Evolutionary conservation across 139 green algal species (phyloP), one percentile per base, ranked within the genome.

Genomic region (Chlorella sp.): DNA sequence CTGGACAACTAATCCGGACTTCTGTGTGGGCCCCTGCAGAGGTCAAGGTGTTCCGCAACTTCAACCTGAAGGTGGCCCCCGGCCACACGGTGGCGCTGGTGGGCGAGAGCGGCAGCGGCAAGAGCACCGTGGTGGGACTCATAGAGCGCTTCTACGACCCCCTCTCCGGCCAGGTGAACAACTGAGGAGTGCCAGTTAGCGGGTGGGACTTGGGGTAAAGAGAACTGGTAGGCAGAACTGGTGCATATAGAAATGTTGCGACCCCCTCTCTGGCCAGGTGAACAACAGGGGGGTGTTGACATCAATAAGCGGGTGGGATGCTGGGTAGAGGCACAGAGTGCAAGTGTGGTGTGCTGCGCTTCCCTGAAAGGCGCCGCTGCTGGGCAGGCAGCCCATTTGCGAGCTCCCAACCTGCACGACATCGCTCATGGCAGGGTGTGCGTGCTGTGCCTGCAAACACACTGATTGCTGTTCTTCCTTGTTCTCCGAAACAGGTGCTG

Each of bases 61-160:
- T 98, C 86, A 93, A 81, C 85, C 92, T 98, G 18, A 80, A 19
- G 2, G 90, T 96, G 21, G 48, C 85, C 21, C 60, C 94, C 16
- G 97, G 96, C 57, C 77, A 89, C 42, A 97, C 94, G 7, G 92
- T 97, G 26, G 98, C 97, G n/a, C 94, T 99, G 34, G 97, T 99
- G 39, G 98, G 98, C 1, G 94, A 97, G 93, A 96, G 89, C 36
- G 98, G 98, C 87, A 97, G 93, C 69, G 98, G 97, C 92, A 99
- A 99, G 94, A 96, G 90, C 68, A 99, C 97, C 21, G 95, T 99
- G 14, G 91, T 99, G 15, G 89, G 91, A 0, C 95, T 99, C 12
- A 91, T 99, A 22, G 94, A 98, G 91, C 93, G 97, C 76, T 99
- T 99, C 90, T 99, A 99, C 89, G 92, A 97, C 78, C 94, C 93